Conservation (phyloP, 257 asterid genomes). For the Solanum gandarillasii region DNA sequence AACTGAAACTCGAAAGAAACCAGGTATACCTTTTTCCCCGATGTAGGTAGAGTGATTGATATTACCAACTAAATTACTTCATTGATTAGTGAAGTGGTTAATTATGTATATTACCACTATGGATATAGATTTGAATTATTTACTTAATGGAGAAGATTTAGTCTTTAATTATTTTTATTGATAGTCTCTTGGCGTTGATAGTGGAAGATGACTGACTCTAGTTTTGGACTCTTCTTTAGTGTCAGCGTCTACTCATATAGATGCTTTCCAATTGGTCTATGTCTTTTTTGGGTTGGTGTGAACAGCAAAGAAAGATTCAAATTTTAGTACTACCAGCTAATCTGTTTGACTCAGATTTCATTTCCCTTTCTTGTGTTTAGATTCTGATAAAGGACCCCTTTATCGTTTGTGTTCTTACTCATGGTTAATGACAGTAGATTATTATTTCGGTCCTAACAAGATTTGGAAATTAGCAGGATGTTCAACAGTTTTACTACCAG, state of each 20-base stretch:
- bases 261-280: not conserved
- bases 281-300: not conserved
- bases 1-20: constrained; percentile 25
- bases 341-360: not conserved
- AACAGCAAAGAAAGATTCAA: not conserved
- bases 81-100: not conserved
- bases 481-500: constrained; percentile 49
- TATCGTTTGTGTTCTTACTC: not conserved
- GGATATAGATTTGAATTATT: not conserved
- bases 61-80: not conserved
- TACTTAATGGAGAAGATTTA: not conserved
- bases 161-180: not conserved
- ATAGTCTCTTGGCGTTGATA: not conserved
- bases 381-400: not conserved
- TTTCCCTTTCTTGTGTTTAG: not conserved
- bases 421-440: no score
- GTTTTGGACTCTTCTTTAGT: not conserved
- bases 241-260: not conserved
- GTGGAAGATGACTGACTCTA: not conserved
- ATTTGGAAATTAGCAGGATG: constrained; percentile 22
- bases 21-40: not conserved
- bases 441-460: no score
- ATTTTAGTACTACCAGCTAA: not conserved
- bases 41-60: not conserved
- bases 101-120: not conserved